Evolutionary conservation across 257 asterid genomes (phyloP), one percentile per base, ranked within the genome.

Genomic region (Nicotiana knightiana): DNA sequence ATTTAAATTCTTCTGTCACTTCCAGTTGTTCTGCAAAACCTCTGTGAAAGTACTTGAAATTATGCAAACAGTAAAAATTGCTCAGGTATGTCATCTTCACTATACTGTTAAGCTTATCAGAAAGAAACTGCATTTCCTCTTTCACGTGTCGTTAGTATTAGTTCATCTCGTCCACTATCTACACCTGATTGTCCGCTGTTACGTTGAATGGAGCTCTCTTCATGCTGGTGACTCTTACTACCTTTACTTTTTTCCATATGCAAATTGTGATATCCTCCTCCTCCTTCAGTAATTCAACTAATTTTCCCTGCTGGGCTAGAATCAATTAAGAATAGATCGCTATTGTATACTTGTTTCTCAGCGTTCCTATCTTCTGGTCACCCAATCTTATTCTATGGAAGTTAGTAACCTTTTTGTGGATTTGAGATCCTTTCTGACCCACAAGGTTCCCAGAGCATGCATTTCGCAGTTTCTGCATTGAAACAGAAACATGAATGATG

Each of bases 21-120:
- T 84, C 73, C 97, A 93, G 99, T 81, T 94, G 87, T 91, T 91
- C 82, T 83, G 83, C 64, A 80, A 87, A 3, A 83, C 90, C 83
- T 89, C 90, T 3, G 96, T 97, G 46, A 91, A 90, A 88, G 76
- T 94, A 88, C 90, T 93, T 16, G 92, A 92, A 61, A 88, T 92
- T 84, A 82, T 94, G 67, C 93, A 85, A 81, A 89, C 91, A 1
- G 88, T 96, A 67, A 94, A 96, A 73, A 48, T 96, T 66, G 97
- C 94, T 54, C 99, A 93, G 96, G 99, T 96, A 86, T 63, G 82
- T 82, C 67, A 7, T 62, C 3, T 73, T 73, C 63, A 26, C 51
- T 51, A 51, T 57, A 7, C 63, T 57, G 63, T 57, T 17, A 57
- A 18, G 28, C 9, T 57, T 57, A 57, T 17, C 63, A 57, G 63